Conservation (phyloP, 495 filamentous ascomycete genomes). For the Durotheca rogersii region DNA sequence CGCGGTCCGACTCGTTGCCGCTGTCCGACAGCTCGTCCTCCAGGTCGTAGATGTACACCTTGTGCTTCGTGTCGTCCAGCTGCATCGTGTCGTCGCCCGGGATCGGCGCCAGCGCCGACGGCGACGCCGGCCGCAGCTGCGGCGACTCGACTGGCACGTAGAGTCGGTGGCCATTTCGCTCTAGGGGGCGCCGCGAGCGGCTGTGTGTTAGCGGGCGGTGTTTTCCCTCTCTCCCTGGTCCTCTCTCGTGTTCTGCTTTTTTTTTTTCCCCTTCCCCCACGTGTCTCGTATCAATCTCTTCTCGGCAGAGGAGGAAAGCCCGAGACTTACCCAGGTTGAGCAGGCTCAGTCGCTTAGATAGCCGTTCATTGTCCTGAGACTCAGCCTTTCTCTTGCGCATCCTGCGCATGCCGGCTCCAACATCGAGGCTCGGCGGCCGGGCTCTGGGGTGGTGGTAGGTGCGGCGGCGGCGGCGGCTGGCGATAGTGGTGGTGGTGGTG, state of each 20-base stretch:
- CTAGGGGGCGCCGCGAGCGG: conserved; percentile 29
- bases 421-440: too few species aligned
- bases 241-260: not conserved
- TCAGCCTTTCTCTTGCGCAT: conserved; percentile 56
- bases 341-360: conserved; percentile 77
- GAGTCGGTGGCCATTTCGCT: conserved; percentile 56
- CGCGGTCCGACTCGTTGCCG: conserved; percentile 44
- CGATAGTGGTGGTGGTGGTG: conserved; percentile 6
- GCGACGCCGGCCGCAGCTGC: conserved; percentile 25
- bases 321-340: conserved; percentile 74
- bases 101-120: conserved; percentile 4
- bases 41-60: conserved; percentile 85
- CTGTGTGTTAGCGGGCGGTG: conserved; percentile 1
- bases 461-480: too few species aligned
- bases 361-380: conserved; percentile 53
- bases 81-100: conserved; percentile 69
- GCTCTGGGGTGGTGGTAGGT: too few species aligned
- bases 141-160: conserved; percentile 55
- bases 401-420: conserved; percentile 35
- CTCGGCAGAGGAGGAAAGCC: not conserved
- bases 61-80: conserved; percentile 82
- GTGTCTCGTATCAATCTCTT: not conserved
- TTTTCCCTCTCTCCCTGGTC: too few species aligned
- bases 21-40: conserved; percentile 74
- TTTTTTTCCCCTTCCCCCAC: not conserved